Conservation (phyloP, 1,284 basidiomycete species). For the Neonothopanus nambi region DNA sequence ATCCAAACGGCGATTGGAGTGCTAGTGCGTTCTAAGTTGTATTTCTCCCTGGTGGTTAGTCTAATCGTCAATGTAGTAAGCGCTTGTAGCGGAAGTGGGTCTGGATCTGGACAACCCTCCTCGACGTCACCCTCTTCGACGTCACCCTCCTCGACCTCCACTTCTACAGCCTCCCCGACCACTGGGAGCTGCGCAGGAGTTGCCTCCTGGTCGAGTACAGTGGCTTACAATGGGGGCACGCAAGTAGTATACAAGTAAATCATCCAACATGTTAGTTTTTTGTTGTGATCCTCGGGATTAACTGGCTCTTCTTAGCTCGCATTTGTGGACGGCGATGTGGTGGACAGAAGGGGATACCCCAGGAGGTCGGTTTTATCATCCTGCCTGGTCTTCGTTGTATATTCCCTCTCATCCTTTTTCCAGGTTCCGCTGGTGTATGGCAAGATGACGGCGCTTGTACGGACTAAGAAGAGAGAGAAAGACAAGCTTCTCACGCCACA, state of each 20-base stretch:
- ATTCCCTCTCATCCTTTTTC: neutral
- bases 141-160: conserved; percentile 25
- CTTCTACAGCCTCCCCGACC: conserved; percentile 23
- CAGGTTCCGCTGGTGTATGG: conserved; percentile 11
- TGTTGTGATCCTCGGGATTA: neutral
- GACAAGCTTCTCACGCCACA: too few relatives aligned
- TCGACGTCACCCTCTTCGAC: conserved; percentile 23
- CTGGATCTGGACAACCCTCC: conserved; percentile 19
- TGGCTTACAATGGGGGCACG: conserved; percentile 51
- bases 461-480: neutral
- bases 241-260: conserved; percentile 51
- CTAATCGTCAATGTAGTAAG: conserved; percentile 43
- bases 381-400: neutral
- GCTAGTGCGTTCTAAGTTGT: conserved; percentile 48
- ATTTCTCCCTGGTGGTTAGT: neutral
- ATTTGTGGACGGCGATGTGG: conserved; percentile 66
- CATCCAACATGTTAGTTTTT: neutral
- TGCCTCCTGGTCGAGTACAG: conserved; percentile 48
- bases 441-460: conserved; percentile 8
- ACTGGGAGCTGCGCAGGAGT: conserved; percentile 50
- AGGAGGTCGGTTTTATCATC: conserved; percentile 41
- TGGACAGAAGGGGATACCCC: conserved; percentile 61
- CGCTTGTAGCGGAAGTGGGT: conserved; percentile 45
- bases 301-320: conserved; percentile 35
- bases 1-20: conserved; percentile 61